Evolutionary conservation across 805 yeast species (phyloP).

Genomic region (Teunomyces pallodes): DNA sequence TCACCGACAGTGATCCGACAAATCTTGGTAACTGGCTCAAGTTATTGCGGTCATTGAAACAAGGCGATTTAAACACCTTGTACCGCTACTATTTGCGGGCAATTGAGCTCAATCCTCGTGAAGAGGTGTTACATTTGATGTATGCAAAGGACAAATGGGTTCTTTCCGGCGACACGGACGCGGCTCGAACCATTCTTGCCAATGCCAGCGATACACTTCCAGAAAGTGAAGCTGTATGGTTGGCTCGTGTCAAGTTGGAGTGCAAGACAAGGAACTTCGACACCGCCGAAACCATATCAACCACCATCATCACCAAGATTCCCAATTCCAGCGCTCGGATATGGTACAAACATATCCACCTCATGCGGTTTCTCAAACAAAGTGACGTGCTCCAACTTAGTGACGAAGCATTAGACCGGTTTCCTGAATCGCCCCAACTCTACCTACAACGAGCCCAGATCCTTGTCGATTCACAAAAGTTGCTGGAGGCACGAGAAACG

Average conservation of each 20-base stretch:
- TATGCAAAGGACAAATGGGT: slow-evolving; percentile 72
- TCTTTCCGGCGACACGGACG: slow-evolving; percentile 41
- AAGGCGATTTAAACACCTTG: slow-evolving; percentile 24
- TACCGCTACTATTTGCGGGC: slow-evolving; percentile 51
- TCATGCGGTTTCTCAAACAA: slow-evolving; percentile 41
- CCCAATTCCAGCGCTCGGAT: slow-evolving; percentile 41
- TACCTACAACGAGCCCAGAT: slow-evolving; percentile 62
- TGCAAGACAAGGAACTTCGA: slow-evolving; percentile 39
- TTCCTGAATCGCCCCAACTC: slow-evolving; percentile 51
- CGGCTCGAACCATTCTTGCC: slow-evolving; percentile 53
- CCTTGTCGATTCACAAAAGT: slow-evolving; percentile 33
- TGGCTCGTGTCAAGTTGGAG: slow-evolving; percentile 70
- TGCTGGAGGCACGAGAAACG: slow-evolving; percentile 44
- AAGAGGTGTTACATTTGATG: slow-evolving; percentile 57
- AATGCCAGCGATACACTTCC: slow-evolving; percentile 47
- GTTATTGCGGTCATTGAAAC: slow-evolving; percentile 35
- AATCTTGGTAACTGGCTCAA: slow-evolving; percentile 48
- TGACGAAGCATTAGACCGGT: slow-evolving; percentile 49
- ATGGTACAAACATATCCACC: slow-evolving; percentile 60
- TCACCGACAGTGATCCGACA: slow-evolving; percentile 47
- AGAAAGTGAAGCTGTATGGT: slow-evolving; percentile 56
- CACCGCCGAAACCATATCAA: slow-evolving; percentile 40
- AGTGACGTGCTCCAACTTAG: slow-evolving; percentile 11
- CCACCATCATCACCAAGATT: slow-evolving; percentile 24
- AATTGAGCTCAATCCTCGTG: slow-evolving; percentile 45